Conservation (phyloP, 2,329 filamentous ascomycete genomes). For the Talaromyces sp. region DNA sequence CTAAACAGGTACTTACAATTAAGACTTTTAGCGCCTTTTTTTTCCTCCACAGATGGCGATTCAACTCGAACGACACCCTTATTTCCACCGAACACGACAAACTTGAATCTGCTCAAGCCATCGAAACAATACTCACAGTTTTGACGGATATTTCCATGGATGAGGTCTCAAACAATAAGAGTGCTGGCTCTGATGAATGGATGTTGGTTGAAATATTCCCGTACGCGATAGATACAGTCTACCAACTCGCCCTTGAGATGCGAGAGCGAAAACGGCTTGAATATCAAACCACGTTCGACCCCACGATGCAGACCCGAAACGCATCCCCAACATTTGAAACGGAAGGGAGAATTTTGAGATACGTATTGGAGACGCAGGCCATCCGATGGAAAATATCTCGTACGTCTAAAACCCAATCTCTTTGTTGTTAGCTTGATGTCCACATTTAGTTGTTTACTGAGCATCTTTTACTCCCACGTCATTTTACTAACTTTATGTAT, state of each 20-base stretch:
- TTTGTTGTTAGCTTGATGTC: neutral
- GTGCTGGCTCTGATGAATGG: neutral
- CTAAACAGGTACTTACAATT: too few species aligned
- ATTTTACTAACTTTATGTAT: neutral
- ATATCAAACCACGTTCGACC: neutral
- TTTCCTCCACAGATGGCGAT: conserved; percentile 1
- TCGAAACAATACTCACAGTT: conserved; percentile 7
- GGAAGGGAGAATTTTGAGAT: neutral
- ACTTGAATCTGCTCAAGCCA: conserved; percentile 1
- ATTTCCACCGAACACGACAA: conserved; percentile 2
- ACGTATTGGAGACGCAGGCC: neutral
- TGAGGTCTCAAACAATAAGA: neutral
- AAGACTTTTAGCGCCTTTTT: conserved; percentile 1
- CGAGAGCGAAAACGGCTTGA: neutral
- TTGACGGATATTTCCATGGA: conserved; percentile 2
- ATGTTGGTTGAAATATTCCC: conserved; percentile 6
- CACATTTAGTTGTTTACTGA: neutral
- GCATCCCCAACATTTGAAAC: neutral
- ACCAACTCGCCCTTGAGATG: conserved; percentile 6
- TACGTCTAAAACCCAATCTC: neutral
- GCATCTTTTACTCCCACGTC: neutral
- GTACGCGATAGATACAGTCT: conserved; percentile 5
- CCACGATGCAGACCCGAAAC: neutral
- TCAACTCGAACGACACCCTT: neutral
- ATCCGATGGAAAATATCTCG: conserved; percentile 8